These are phyloP conservation scores for Euphorbia pulcherrima DNA, from an alignment of 345 rosid genomes.

Conservation along the genomic window DNA sequence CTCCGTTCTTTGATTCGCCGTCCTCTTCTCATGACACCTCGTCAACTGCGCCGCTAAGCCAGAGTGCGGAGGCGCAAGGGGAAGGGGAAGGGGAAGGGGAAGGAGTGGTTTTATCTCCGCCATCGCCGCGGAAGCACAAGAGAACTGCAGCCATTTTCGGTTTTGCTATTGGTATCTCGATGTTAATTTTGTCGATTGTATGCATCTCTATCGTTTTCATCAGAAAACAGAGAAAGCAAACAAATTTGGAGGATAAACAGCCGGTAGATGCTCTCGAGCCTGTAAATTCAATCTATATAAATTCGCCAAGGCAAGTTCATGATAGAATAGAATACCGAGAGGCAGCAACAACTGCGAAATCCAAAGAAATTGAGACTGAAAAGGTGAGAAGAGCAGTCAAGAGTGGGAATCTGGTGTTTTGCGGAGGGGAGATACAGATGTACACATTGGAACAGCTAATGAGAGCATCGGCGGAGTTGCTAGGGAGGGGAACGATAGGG, in stretches of 20 bases:
- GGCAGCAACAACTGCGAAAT: constrained; percentile 56
- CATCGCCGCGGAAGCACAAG: constrained; percentile 34
- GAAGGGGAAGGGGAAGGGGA: constrained; percentile 48
- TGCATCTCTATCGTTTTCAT: too few relatives aligned
- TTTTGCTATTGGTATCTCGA: constrained; percentile 42
- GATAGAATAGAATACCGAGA: constrained; percentile 33
- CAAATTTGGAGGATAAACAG: constrained; percentile 29
- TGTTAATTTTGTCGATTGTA: too few relatives aligned
- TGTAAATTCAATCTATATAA: too few relatives aligned
- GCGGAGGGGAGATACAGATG: constrained; percentile 78
- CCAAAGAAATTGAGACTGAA: constrained; percentile 60
- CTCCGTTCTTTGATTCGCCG: constrained; percentile 60
- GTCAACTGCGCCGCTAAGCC: constrained; percentile 52
- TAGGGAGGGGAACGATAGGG: constrained; percentile 78
- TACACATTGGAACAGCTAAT: constrained; percentile 87
- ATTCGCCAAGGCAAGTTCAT: too few relatives aligned
- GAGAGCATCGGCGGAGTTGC: constrained; percentile 88
- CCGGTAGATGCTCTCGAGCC: too few relatives aligned
- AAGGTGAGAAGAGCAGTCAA: constrained; percentile 66
- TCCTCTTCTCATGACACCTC: constrained; percentile 21
- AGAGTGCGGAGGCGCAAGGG: constrained; percentile 28
- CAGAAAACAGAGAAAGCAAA: constrained; percentile 40
- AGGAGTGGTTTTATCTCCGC: constrained; percentile 37
- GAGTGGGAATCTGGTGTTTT: constrained; percentile 78
- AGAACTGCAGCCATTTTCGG: constrained; percentile 41